Evolutionary conservation across 192 early-diverging fungal genomes (phyloP).

Genomic region (Helicostylum pulchrum): DNA sequence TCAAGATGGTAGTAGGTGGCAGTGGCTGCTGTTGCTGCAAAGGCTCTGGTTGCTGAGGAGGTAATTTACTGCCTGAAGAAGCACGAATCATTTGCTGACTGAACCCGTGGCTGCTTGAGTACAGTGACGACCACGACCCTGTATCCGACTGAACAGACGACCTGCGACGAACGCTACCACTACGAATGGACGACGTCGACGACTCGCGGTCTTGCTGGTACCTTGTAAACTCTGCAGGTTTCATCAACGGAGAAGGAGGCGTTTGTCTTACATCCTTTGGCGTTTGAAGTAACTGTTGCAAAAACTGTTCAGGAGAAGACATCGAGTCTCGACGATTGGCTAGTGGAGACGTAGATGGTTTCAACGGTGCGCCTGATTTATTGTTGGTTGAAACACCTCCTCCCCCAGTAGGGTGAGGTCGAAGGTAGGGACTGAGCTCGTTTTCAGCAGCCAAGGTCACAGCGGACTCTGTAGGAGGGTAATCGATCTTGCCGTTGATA

Average conservation of each 20-base stretch:
- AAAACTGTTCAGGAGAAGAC: constrained; percentile 28
- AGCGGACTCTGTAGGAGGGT: background rate
- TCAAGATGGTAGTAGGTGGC: background rate
- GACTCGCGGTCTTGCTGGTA: constrained; percentile 26
- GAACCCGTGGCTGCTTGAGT: background rate
- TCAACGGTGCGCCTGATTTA: constrained; percentile 8
- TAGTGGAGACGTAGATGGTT: constrained; percentile 23
- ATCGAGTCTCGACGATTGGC: constrained; percentile 13
- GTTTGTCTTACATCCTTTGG: constrained; percentile 3
- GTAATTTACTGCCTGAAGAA: background rate
- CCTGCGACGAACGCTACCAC: constrained; percentile 14
- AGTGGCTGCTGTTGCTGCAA: too few species aligned
- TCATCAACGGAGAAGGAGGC: constrained; percentile 2
- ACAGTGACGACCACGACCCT: constrained; percentile 7
- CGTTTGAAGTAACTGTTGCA: constrained; percentile 17
- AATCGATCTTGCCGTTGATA: constrained; percentile 21
- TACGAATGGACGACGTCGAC: constrained; percentile 24
- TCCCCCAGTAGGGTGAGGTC: background rate
- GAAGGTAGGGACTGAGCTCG: background rate
- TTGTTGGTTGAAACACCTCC: background rate
- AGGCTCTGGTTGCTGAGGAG: background rate
- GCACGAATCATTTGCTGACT: constrained; percentile 7
- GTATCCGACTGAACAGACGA: constrained; percentile 31
- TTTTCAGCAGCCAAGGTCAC: background rate
- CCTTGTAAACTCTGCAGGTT: constrained; percentile 16